Conservation (phyloP, 164 flowering plant genomes). For the Magnolia kwangsiensis region DNA sequence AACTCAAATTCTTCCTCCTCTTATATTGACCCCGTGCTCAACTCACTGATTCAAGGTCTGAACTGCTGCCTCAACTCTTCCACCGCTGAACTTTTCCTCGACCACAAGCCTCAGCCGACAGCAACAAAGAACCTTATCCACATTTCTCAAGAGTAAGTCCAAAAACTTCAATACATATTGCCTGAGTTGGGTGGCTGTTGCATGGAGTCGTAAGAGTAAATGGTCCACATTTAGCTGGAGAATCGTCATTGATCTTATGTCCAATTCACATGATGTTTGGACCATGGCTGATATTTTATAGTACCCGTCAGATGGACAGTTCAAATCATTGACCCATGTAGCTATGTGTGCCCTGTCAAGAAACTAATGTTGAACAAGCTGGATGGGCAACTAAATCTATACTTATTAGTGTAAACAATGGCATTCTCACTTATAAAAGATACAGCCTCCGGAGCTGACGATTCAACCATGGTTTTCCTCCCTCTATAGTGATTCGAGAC, state of each 20-base stretch:
- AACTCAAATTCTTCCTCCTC: neutral
- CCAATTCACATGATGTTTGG: neutral
- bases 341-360: neutral
- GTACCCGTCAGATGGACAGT: too few species aligned
- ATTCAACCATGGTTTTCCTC: neutral
- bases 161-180: neutral
- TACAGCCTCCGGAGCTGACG: neutral
- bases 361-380: neutral
- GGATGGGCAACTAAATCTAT: neutral
- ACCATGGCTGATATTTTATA: neutral
- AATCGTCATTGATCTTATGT: neutral
- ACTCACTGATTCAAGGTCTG: slow-evolving; percentile 37
- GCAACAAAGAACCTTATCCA: slow-evolving; percentile 78
- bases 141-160: slow-evolving; percentile 75
- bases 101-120: slow-evolving; percentile 66
- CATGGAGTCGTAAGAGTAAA: too few species aligned
- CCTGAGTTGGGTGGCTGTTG: neutral
- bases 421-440: neutral
- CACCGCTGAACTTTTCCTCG: slow-evolving; percentile 36
- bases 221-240: too few species aligned
- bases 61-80: slow-evolving; percentile 76
- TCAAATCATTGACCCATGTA: too few species aligned
- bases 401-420: neutral
- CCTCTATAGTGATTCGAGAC: slow-evolving; percentile 47
- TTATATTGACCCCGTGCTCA: neutral